phyloP scores from a whole-genome alignment of 768 basidiomycete species.

The Calocybe cyanea region DNA sequence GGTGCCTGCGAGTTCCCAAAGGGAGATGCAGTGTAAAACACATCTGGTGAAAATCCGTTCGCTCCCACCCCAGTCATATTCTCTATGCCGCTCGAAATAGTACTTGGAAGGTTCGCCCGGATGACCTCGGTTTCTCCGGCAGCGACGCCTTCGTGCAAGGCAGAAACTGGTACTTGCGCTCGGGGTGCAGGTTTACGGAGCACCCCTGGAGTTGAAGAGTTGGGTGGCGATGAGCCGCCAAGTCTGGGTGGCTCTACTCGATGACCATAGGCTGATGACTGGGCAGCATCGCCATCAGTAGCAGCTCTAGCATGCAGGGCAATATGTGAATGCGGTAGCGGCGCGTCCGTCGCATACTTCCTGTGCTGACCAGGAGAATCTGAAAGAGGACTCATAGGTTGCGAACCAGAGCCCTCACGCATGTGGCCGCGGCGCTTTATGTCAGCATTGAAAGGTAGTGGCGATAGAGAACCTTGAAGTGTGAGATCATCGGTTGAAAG shows the following conservation, averaged over 20 bases:
- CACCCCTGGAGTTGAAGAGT: constrained; percentile 23
- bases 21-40: constrained; percentile 31
- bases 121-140: constrained; percentile 21
- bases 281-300: constrained; percentile 19
- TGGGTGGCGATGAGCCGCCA: not conserved
- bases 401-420: constrained; percentile 10
- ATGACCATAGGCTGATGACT: constrained; percentile 9
- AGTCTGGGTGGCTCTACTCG: constrained; percentile 1
- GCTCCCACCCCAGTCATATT: constrained; percentile 70
- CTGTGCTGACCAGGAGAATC: constrained; percentile 27
- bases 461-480: constrained; percentile 28
- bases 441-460: constrained; percentile 24
- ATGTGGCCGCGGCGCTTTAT: constrained; percentile 17
- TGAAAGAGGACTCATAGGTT: constrained; percentile 9
- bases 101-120: constrained; percentile 49
- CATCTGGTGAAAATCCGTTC: constrained; percentile 24
- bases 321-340: constrained; percentile 5
- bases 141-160: constrained; percentile 37
- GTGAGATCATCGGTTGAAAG: constrained; percentile 25
- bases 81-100: constrained; percentile 45
- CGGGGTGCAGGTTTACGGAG: constrained; percentile 63
- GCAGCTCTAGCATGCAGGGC: constrained; percentile 29
- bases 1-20: constrained; percentile 12
- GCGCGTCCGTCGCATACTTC: constrained; percentile 30
- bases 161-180: constrained; percentile 60